Base-by-base conservation (phyloP, 2,329 filamentous ascomycete species). In the Aquanectria penicillioides region DNA sequence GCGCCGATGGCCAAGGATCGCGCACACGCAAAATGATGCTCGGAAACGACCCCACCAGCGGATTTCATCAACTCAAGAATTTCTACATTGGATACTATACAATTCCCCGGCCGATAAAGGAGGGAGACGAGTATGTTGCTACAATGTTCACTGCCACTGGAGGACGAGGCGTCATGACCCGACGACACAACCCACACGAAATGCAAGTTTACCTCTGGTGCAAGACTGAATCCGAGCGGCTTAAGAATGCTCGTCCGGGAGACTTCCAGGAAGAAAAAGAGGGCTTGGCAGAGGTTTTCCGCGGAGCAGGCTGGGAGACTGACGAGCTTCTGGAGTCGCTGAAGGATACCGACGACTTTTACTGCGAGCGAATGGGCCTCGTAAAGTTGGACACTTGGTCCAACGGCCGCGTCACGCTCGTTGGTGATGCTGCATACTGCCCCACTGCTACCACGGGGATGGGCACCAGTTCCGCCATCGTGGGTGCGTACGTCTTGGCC, bases 1-100 rank as follows among this genome's bases (percentile, higher is more conserved):
- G 81, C 6, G 83, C 84, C 3, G 85, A 88, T 57, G 86, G 86
- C 0, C 77, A 82, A 37, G 74, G 78, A 5, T 87, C 84, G 1
- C 78, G 75, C 25, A 80, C 80, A 3, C 77, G 83, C 15, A 77
- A 70, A 41, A 74, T 76, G 44, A 77, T 82, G 61, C 63, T 81
- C 1, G 71, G 67, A 3, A 31, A 67, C 0, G 65, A 65, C 13
- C 51, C 65, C 0, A 4, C 31, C 5, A 72, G 76, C 9, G 62
- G 64, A 1, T 62, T 73, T n/a, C 22, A 66, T 4, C 62, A 68
- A 0, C 62, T 76, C 1, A 34, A 46, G 7, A 69, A 66, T 2
- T 6, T 71, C 12, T 71, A 72, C 38, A 46, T 65, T 8, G 73
- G 66, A 2, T 77, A 75, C 50, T 80, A 74, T 59, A 74, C 69